Evolutionary conservation across 2,329 filamentous ascomycete genomes (phyloP).

Genomic region (Alternaria longipes): DNA sequence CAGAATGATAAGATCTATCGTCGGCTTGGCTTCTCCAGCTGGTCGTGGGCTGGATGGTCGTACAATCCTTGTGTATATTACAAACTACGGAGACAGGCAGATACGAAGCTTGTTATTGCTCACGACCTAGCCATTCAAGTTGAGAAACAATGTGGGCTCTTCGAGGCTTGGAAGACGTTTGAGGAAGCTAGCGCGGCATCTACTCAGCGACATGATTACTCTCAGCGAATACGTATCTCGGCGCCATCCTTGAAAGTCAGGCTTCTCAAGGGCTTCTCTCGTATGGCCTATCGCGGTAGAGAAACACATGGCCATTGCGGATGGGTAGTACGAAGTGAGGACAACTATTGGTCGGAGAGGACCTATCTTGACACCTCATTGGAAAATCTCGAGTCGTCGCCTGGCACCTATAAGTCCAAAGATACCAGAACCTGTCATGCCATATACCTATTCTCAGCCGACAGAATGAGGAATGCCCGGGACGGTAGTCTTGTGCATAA

Average conservation of each 20-base stretch:
- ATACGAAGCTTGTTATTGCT: not conserved
- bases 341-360: not conserved
- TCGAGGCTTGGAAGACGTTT: not conserved
- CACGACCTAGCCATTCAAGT: not conserved
- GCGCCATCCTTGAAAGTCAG: not conserved
- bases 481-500: not conserved
- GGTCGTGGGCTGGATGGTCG: not conserved
- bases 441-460: not conserved
- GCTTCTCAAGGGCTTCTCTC: too few species aligned
- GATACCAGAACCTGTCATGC: not conserved
- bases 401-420: fast-evolving
- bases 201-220: not conserved
- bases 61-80: fast-evolving
- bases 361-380: not conserved
- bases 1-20: not conserved
- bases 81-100: not conserved
- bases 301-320: not conserved
- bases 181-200: not conserved
- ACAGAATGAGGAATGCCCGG: too few species aligned
- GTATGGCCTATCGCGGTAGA: not conserved
- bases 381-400: not conserved
- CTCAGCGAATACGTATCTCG: not conserved
- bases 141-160: not conserved
- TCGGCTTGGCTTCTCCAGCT: not conserved
- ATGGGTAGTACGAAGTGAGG: not conserved